Base-by-base conservation (phyloP, 805 yeast species). In the Yarrowia divulgata region DNA sequence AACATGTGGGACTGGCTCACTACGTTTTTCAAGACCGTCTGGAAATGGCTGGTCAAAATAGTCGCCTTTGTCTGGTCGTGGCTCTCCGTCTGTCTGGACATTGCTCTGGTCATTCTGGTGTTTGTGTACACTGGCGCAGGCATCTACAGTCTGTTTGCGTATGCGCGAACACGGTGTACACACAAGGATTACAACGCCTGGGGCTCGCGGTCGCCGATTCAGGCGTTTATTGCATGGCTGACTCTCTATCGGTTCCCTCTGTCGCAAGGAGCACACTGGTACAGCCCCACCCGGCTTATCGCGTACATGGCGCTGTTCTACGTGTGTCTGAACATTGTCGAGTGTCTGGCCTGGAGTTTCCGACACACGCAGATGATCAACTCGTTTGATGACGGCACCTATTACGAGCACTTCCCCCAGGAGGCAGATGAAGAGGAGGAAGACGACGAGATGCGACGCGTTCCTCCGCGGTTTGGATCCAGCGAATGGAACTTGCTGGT, bases 1-100 rank as follows among this genome's bases (percentile, higher is more conserved):
- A 60, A 60, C 66, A 60, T 60, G 66, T 60, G 66, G 66, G 66
- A 60, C 34, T 60, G 66, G 66, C 66, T 60, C 18, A 10, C 66
- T 14, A 34, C 35, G 14, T 34, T 60, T 45, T 60, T 60, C 42
- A 45, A 42, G 32, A 60, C 66, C 34, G 18, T 60, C 35, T 60
- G 66, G 66, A 12, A 18, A 34, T 60, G 66, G 66, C 50, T 60
- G 18, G 8, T 14, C 19, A 60, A 42, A 10, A 3, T 60, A 19
- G 45, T 60, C 19, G 32, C 66, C 19, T 43, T 45, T 14, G 34
- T 45, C 12, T 60, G 66, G 66, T 60, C 66, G 12, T 60, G 66
- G 66, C 66, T 60, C 1, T 32, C 66, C 8, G 19, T 60, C 29
- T 43, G 45, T 18, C 32, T 60, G 52, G 66, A 60, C 52, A 60